Evolutionary conservation across 73 alveolate genomes (phyloP), one percentile per base, ranked within the genome.

Genomic region (Effrenium voratum): DNA sequence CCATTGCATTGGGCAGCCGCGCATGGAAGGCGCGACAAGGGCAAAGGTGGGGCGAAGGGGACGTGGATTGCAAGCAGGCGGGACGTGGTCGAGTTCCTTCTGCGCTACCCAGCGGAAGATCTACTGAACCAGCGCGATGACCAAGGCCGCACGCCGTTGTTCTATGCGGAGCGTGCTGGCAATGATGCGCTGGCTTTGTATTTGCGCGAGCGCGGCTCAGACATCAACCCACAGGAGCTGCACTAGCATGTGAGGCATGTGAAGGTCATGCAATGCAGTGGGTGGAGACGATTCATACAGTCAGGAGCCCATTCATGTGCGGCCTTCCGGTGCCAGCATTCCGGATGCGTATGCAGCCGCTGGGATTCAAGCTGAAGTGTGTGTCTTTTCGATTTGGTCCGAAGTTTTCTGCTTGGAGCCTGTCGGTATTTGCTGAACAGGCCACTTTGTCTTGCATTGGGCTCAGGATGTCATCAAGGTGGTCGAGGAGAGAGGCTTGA

Each of bases 1-100:
- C 95, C 95, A 10, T 44, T 87, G 95, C 95, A 87, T n/a, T 87
- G 95, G 95, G 95, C 95, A 87, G 95, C 95, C 3, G 84, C 46
- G 40, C 95, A 87, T 45, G 95, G 95, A 66, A 87, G 95, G 95
- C 72, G 5, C 22, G 6, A 41, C 0, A 22, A 41, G 68, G 5
- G 75, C 92, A 79, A 46, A 45, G 2, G 30, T 24, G 50, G 19
- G 3, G 26, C 49, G 43, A 1, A 36, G 36, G 47, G 32, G 43
- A n/a, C 47, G 2, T 0, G 1, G 43, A 47, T 13, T 46, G 34
- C 49, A 30, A 16, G 24, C 66, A 87, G 95, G 95, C 95, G 95
- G 59, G 95, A 87, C n/a, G 70, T 87, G 72, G 63, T 87, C 60
- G 95, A 87, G 43, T 87, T 87, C 49, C 95, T 87, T 13, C 47